Base-by-base conservation (phyloP, 257 asterid genomes). In the Ehretia macrophylla region DNA sequence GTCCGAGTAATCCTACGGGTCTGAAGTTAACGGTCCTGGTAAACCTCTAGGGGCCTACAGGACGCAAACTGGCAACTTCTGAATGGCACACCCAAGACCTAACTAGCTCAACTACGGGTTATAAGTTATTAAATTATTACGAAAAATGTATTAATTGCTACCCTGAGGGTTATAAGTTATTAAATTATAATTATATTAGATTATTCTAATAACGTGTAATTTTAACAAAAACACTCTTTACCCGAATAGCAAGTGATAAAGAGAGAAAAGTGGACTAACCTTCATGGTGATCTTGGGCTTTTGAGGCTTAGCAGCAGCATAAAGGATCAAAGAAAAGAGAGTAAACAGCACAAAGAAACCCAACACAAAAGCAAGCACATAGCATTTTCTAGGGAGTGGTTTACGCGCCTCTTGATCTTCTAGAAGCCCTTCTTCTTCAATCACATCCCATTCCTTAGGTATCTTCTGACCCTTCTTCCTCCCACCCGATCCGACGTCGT, bases 381-480 rank as follows among this genome's bases (percentile, higher is more conserved):
- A 85, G 75, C 88, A 84, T 19, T 87, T 67, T 9, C 94, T 72
- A 0, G 94, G 84, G 46, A 80, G 17, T 4, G 84, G 65, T 51
- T 72, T 82, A n/a, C 35, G 54, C 32, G 75, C 62, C 22, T 76
- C 80, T 17, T 65, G 79, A 17, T 77, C 87, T 32, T 83, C 87
- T 10, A 85, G 80, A 11, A 87, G 66, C 10, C 91, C 94, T 68
- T 87, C 96, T 56, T 87, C 96, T 58, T 87, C 96, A 65, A 88
- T 88, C 60, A 79, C 85, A 58, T 83, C 94, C 62, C 68, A 67
- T 20, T 81, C 87, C 47, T 85, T 82, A 77, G 82, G 74, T 14
- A 75, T 75, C 74, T 78, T 76, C 68, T 55, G 71, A 14, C 81
- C 81, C 9, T 79, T 79, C 17, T 69, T 52, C 46, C 78, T 65